Evolutionary conservation across 2,329 filamentous ascomycete genomes (phyloP).

Genomic region (Cryphonectria naterciae): DNA sequence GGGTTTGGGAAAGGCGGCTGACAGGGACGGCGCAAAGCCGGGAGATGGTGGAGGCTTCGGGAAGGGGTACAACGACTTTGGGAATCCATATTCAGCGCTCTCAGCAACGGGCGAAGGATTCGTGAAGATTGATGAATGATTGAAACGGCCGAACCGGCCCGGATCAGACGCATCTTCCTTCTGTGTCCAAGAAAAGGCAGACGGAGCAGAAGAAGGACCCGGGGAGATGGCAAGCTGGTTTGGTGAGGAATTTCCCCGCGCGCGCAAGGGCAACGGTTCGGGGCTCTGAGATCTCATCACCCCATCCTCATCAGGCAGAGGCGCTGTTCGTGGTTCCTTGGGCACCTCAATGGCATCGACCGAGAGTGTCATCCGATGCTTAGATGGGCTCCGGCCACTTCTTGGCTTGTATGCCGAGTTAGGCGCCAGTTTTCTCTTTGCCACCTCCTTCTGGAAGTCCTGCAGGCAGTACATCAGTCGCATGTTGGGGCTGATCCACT

Average conservation of each 20-base stretch:
- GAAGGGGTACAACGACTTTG: constrained; percentile 29
- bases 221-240: constrained; percentile 56
- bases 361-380: constrained; percentile 64
- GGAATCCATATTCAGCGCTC: constrained; percentile 35
- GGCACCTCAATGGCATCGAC: constrained; percentile 59
- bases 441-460: constrained; percentile 72
- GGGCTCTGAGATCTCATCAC: constrained; percentile 45
- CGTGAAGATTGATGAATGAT: constrained; percentile 39
- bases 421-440: constrained; percentile 51
- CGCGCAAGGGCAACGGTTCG: constrained; percentile 50
- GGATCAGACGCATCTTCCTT: constrained; percentile 49
- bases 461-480: constrained; percentile 87
- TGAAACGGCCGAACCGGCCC: constrained; percentile 46
- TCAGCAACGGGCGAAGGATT: constrained; percentile 44
- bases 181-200: constrained; percentile 63
- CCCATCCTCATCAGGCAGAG: constrained; percentile 59
- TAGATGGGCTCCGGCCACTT: constrained; percentile 59
- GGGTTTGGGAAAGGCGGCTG: constrained; percentile 29
- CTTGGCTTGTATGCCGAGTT: constrained; percentile 54
- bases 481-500: constrained; percentile 92
- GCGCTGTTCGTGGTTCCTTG: constrained; percentile 64
- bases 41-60: constrained; percentile 36
- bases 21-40: constrained; percentile 31
- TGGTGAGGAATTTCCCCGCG: constrained; percentile 58
- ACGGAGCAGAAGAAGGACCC: constrained; percentile 70